phyloP scores from a whole-genome alignment of 2,329 filamentous ascomycete genomes.

The Fusarium brachygibbosum region DNA sequence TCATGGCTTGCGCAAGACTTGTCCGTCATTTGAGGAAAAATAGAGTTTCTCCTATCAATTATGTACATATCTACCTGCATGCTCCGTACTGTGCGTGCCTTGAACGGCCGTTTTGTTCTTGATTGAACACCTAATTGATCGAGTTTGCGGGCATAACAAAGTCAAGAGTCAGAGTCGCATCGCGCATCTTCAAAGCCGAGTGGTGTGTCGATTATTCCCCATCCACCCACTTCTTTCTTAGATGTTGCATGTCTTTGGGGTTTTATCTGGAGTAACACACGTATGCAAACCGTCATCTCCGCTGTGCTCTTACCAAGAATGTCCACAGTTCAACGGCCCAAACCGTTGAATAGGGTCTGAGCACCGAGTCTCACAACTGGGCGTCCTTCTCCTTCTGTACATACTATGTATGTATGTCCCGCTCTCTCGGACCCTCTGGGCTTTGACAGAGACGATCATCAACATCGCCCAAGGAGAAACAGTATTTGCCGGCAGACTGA shows the following conservation, averaged over 20 bases:
- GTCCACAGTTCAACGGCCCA: conserved; percentile 19
- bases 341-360: conserved; percentile 29
- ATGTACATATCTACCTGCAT: conserved; percentile 1
- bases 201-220: conserved; percentile 1
- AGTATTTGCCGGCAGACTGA: neutral
- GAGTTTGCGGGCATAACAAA: conserved; percentile 18
- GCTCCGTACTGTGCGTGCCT: conserved; percentile 22
- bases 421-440: conserved; percentile 29
- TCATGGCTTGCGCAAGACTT: neutral
- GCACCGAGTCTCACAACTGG: conserved; percentile 26
- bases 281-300: conserved; percentile 40
- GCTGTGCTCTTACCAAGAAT: conserved; percentile 21
- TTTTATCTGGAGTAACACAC: conserved; percentile 29
- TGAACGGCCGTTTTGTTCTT: neutral
- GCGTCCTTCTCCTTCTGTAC: conserved; percentile 10
- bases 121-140: conserved; percentile 12
- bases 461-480: neutral
- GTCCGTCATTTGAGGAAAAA: conserved; percentile 26
- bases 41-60: conserved; percentile 28
- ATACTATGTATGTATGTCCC: conserved; percentile 1
- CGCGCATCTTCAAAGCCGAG: conserved; percentile 19
- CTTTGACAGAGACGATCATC: conserved; percentile 14
- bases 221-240: conserved; percentile 24
- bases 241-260: conserved; percentile 26
- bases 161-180: conserved; percentile 18